Evolutionary conservation across 441 rosid species (phyloP), one percentile per base, ranked within the genome.

Genomic region (Raphanus hybrid): DNA sequence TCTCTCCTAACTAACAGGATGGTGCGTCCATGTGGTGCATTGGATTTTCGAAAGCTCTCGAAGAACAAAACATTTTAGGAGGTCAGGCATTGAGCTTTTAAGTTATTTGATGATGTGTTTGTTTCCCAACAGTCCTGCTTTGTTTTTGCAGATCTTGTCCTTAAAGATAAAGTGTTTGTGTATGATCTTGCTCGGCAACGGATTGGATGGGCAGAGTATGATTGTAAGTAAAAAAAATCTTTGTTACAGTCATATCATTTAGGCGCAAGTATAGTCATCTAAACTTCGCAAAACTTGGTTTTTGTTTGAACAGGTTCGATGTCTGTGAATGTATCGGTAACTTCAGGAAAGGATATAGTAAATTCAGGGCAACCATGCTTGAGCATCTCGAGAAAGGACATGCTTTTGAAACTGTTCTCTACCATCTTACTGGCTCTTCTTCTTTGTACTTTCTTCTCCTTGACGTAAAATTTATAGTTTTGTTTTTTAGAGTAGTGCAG

Each of bases 11-110:
- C 64, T 69, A 66, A 55, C 91, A 93, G 97, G 88, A 82, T 82
- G 94, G 92, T 78, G 86, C 90, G 67, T 80, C 93, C 8, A 69
- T 89, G 85, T 93, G 99, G 99, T 93, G 98, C 86, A 85, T 92
- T 14, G 98, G 99, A 61, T 90, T 96, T 78, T 84, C 81, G 83
- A 88, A 77, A 82, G 86, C 74, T 82, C 90, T 70, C 9, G 89
- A 81, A 55, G 89, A 89, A 71, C 84, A 84, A 66, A 76, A 90
- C 14, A 96, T 96, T 78, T 86, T 96, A 77, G 99, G 98, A 90
- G 98, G 99, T 93, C 52, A 73, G 86, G 69, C 57, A 64, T 18
- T 69, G 58, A 67, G 43, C 61, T 70, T 8, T 7, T 35, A 35
- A 8, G 8, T 35, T 6, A 35, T 35, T 26, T 59, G 41, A 6